Evolutionary conservation across 805 yeast genomes (phyloP), one percentile per base, ranked within the genome.

Genomic region (Pichia scutulata): DNA sequence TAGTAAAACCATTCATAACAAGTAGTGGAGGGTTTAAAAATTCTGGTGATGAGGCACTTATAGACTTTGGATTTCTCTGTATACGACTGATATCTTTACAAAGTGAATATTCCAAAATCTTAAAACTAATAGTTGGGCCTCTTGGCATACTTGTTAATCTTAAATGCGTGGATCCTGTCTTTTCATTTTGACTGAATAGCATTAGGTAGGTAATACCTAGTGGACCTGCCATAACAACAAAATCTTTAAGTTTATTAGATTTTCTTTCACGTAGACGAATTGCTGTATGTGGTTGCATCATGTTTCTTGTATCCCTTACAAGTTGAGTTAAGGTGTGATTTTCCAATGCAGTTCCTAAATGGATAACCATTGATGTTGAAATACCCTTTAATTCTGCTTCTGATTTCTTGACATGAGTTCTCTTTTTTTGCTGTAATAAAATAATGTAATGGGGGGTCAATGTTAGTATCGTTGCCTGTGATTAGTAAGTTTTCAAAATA

Each of bases 141-240:
- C 89, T 77, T 33, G 98, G 97, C 73, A 90, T 80, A 61, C 87
- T 80, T 1, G 92, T 89, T 43, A 93, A 68, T 61, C 97, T 79
- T 55, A 93, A 72, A 46, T 92, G 84, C 5, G 93, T 83, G 50
- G 81, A 82, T 8, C 97, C 97, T 1, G 84, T 71, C 41, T 75
- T 76, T 58, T 81, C 84, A 39, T 86, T 78, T 64, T 89, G 96
- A 54, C 89, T 84, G 72, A 93, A 90, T 21, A 92, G 73, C 69
- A 93, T 80, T 62, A 93, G 69, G 68, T 92, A 96, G 7, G 92
- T 77, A 22, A 93, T 96, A 25, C 96, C 96, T 42, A 93, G 73
- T 14, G 98, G 98, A 7, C 98, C 98, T 39, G 97, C 87, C 97
- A 93, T 90, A n/a, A 89, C 96, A n/a, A 90, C 78, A 60, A 86